Evolutionary conservation across 495 filamentous ascomycete genomes (phyloP).

Genomic region (Podospora anserina): DNA sequence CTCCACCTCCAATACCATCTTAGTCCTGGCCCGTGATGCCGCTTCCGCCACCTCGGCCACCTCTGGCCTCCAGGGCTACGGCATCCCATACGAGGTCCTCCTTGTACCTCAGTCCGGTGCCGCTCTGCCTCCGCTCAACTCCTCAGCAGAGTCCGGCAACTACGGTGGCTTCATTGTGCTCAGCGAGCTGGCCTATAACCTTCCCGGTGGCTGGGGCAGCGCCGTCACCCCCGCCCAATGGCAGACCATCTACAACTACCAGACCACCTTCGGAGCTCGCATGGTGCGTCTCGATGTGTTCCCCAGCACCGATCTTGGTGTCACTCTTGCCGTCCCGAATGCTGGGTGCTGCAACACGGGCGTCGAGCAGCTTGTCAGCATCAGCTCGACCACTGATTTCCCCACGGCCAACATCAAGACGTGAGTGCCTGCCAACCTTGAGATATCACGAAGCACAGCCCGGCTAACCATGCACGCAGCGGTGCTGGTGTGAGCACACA

Average conservation of each 20-base stretch:
- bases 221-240: conserved; percentile 57
- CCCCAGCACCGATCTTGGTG: conserved; percentile 40
- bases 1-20: conserved; percentile 44
- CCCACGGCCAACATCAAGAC: conserved; percentile 50
- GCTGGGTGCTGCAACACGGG: conserved; percentile 42
- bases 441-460: neutral
- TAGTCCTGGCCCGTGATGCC: conserved; percentile 56
- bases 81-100: conserved; percentile 56
- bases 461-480: neutral
- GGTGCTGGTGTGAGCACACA: conserved; percentile 30
- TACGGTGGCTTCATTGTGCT: conserved; percentile 57
- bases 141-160: conserved; percentile 46
- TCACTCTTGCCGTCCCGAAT: conserved; percentile 21
- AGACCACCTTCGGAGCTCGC: conserved; percentile 55
- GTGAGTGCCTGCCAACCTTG: neutral
- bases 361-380: conserved; percentile 51
- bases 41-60: conserved; percentile 45
- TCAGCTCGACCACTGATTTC: conserved; percentile 49
- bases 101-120: conserved; percentile 52
- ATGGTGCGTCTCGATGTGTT: conserved; percentile 61
- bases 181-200: conserved; percentile 56
- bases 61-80: conserved; percentile 58
- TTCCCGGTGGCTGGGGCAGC: conserved; percentile 47
- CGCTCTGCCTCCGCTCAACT: conserved; percentile 50
- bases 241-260: conserved; percentile 56